These are phyloP conservation scores for Nectriaceae sp. DNA, from an alignment of 2,329 filamentous ascomycete genomes.

Conservation along the genomic window DNA sequence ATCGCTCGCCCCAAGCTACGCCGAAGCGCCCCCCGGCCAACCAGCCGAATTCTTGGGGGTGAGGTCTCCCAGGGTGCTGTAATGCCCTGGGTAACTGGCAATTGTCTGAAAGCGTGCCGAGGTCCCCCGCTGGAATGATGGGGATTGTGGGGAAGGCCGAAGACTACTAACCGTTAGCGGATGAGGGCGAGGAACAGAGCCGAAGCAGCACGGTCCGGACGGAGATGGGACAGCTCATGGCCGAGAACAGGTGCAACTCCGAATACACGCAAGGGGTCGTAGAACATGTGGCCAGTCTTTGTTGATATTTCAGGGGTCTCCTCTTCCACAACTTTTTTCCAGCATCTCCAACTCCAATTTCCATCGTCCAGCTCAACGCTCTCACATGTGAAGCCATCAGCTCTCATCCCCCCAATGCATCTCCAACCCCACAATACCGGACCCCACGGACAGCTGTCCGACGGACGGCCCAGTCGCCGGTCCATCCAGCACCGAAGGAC, in stretches of 20 bases:
- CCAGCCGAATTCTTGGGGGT: constrained; percentile 16
- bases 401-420: no score
- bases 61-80: constrained; percentile 7
- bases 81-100: background rate
- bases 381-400: no score
- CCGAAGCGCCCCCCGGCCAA: constrained; percentile 29
- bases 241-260: background rate
- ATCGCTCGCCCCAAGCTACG: constrained; percentile 26
- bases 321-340: background rate
- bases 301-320: background rate
- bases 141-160: constrained; percentile 19
- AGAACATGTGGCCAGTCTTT: background rate
- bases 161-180: background rate
- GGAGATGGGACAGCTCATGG: background rate
- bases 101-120: constrained; percentile 25
- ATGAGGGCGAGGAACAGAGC: background rate
- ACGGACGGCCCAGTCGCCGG: constrained; percentile 13
- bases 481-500: background rate
- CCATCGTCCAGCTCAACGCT: no score
- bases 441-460: constrained; percentile 14
- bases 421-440: background rate
- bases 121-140: constrained; percentile 21
- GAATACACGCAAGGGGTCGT: background rate
- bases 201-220: background rate
- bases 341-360: background rate